Conservation (phyloP, 2,329 filamentous ascomycete species). For the Aspergillus sp. region DNA sequence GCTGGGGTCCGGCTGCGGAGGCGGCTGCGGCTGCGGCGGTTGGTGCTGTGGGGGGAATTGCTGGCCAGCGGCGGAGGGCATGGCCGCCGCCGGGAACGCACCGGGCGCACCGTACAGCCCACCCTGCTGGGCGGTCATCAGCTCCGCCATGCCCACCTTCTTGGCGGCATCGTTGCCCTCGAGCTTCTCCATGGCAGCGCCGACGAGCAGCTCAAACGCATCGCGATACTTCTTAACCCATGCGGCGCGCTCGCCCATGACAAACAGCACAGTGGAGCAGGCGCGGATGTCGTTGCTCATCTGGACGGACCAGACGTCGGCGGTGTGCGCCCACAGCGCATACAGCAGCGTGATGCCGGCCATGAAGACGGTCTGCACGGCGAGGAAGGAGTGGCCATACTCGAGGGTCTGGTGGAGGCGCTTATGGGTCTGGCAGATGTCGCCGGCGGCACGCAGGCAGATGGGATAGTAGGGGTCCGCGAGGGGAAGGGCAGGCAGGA, state of each 20-base stretch:
- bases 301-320: conserved; percentile 48
- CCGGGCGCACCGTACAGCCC: no score
- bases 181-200: conserved; percentile 48
- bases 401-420: conserved; percentile 37
- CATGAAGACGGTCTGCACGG: conserved; percentile 41
- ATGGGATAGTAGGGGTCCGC: conserved; percentile 49
- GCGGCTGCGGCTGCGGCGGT: background rate
- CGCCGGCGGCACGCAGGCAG: conserved; percentile 35
- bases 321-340: conserved; percentile 43
- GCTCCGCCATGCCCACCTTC: conserved; percentile 38
- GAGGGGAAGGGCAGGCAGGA: conserved; percentile 47
- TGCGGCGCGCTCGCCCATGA: conserved; percentile 50
- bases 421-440: conserved; percentile 40
- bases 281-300: conserved; percentile 52
- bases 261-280: conserved; percentile 50
- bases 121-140: conserved; percentile 39
- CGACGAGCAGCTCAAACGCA: conserved; percentile 48
- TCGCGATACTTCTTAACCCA: conserved; percentile 51
- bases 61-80: background rate
- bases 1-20: conserved; percentile 12
- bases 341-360: conserved; percentile 38
- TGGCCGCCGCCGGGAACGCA: no score
- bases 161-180: conserved; percentile 37
- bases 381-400: conserved; percentile 40
- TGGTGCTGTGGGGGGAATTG: background rate